A percentile compares a stretch with the other conserved stretches of the same genome.
Conservation (phyloP, 306 rosid species). For the Lupinus albus region DNA sequence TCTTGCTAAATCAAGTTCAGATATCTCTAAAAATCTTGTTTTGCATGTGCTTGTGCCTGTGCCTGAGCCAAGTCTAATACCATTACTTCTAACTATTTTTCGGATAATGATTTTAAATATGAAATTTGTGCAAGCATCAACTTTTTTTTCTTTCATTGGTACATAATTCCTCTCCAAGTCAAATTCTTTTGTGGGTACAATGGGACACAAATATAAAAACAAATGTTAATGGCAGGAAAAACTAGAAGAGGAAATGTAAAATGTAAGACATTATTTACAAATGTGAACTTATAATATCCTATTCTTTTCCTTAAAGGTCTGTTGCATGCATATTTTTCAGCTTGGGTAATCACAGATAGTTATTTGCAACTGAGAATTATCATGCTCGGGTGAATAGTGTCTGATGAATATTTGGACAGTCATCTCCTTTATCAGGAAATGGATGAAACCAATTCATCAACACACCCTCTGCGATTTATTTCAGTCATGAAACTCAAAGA, state of each 20-base stretch:
- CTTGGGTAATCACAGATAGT: conserved; percentile 59
- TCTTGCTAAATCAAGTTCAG: too few species aligned
- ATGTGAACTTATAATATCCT: conserved; percentile 28
- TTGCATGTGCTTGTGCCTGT: too few species aligned
- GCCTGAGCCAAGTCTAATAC: too few species aligned
- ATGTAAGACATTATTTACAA: conserved; percentile 40
- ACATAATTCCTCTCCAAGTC: too few species aligned
- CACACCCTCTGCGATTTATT: conserved; percentile 68
- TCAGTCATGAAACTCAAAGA: conserved; percentile 63
- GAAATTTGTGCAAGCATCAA: too few species aligned
- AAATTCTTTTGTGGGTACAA: too few species aligned
- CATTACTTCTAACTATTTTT: too few species aligned
- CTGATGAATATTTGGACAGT: conserved; percentile 79
- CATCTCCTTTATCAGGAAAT: conserved; percentile 85
- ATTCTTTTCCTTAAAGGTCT: conserved; percentile 1
- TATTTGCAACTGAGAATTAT: conserved; percentile 71
- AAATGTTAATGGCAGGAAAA: conserved; percentile 19
- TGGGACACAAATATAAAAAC: conserved; percentile 22
- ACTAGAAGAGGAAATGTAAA: conserved; percentile 30
- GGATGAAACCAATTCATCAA: conserved; percentile 80
- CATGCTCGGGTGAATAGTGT: conserved; percentile 58
- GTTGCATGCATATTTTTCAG: conserved; percentile 45
- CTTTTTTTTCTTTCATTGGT: too few species aligned
- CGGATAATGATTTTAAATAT: too few species aligned
- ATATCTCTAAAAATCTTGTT: too few species aligned